A percentile compares a stretch with the other conserved stretches of the same genome.
phyloP scores from a whole-genome alignment of 2,329 filamentous ascomycete species.

The Xylaria sp. region DNA sequence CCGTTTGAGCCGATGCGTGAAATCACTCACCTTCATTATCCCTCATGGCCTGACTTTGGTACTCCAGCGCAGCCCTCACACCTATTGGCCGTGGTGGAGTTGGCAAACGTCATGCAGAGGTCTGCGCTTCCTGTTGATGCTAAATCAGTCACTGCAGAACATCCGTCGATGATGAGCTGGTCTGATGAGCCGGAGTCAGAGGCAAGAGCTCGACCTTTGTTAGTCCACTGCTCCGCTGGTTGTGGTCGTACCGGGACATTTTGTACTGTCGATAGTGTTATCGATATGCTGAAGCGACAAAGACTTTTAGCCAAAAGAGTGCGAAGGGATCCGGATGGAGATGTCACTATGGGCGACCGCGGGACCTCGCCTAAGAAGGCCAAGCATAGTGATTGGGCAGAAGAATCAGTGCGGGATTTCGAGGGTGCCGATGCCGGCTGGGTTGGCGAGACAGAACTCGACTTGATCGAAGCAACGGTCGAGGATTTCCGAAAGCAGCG shows the following conservation, averaged over 20 bases:
- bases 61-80: constrained; percentile 89
- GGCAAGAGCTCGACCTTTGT: constrained; percentile 70
- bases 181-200: constrained; percentile 69
- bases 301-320: constrained; percentile 51
- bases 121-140: constrained; percentile 62
- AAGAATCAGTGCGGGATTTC: constrained; percentile 13
- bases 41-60: constrained; percentile 97
- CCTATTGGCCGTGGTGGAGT: constrained; percentile 87
- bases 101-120: constrained; percentile 79
- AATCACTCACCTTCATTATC: constrained; percentile 93
- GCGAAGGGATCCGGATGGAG: constrained; percentile 55
- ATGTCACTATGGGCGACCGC: constrained; percentile 57
- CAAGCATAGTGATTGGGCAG: constrained; percentile 25
- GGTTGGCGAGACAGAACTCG: constrained; percentile 75
- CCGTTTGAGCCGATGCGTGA: constrained; percentile 90
- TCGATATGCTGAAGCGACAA: constrained; percentile 97
- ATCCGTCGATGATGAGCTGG: constrained; percentile 55
- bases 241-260: constrained; percentile 97
- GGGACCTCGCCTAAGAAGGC: constrained; percentile 47
- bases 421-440: constrained; percentile 65
- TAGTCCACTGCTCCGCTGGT: constrained; percentile 96
- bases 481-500: constrained; percentile 90
- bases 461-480: constrained; percentile 87
- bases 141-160: constrained; percentile 45
- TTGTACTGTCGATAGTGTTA: constrained; percentile 93